Evolutionary conservation across 1,139 yeast genomes (phyloP), one percentile per base, ranked within the genome.

Genomic region (Debaryomycetaceae sp.): DNA sequence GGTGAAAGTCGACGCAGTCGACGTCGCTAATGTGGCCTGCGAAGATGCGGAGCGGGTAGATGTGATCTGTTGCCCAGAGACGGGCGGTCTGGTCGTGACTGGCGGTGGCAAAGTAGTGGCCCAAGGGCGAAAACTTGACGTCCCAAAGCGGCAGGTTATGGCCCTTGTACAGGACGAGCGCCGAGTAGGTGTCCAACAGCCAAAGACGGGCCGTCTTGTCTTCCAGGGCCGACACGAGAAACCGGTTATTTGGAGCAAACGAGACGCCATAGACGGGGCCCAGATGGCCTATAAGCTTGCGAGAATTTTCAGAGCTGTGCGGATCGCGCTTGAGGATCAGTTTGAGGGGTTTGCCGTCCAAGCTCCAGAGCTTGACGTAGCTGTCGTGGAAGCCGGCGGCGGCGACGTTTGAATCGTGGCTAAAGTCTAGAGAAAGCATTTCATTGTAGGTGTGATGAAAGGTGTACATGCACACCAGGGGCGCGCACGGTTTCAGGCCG

Each of bases 131-230:
- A 47, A 86, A 90, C 42, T 81, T 73, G 4, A 90, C 96, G 49
- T 92, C 98, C 98, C 98, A 92, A 18, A 92, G 80, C 1, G 98
- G 97, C 41, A 82, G 94, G 43, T 78, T 85, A 51, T 92, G 99
- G 4, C 97, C 97, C 50, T 83, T 85, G 55, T 90, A 90, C n/a
- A 90, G 73, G 2, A 90, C 98, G 29, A 92, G 64, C 2, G 94
- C 78, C 1, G 92, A 74, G 47, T 74, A 85, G 1, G 97, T 82
- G 47, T 90, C 98, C 49, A 85, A 59, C 2, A 95, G 83, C 99
- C 99, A 92, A 36, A 92, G 58, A 37, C 96, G 64, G 3, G 81
- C 93, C 0, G 97, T 82, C 44, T 81, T 79, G 53, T 92, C 99
- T 46, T 85, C 97, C 1, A 95, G 82, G 4, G 85, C 72, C 1